Conservation (phyloP, 768 basidiomycete species). For the Amanita thiersii region DNA sequence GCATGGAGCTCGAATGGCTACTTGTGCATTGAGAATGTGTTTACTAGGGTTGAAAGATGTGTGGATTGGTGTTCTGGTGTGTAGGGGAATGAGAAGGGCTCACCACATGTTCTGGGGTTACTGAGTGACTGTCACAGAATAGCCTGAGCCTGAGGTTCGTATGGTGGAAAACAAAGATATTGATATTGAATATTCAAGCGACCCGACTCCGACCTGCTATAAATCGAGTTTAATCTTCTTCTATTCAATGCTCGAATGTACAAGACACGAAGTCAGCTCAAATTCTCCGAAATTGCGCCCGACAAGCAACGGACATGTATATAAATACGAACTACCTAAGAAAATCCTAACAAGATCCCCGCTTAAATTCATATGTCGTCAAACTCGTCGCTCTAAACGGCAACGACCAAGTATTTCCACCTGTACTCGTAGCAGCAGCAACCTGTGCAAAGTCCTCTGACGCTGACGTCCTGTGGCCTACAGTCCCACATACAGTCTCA, state of each 20-base stretch:
- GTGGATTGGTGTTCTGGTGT: conserved; percentile 2
- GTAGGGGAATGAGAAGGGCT: neutral
- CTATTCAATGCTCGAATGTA: too few species aligned
- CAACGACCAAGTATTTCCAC: conserved; percentile 19
- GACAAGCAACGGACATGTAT: too few species aligned
- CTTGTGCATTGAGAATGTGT: conserved; percentile 95
- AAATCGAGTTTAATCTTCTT: too few species aligned
- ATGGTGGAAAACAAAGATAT: too few species aligned
- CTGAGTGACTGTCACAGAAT: too few species aligned
- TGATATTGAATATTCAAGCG: too few species aligned
- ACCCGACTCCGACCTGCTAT: too few species aligned
- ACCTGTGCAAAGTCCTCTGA: conserved; percentile 26
- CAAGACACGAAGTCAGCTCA: too few species aligned
- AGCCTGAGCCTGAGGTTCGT: neutral
- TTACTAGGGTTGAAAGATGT: conserved; percentile 44
- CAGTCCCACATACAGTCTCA: conserved; percentile 20
- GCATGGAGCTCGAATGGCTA: conserved; percentile 92
- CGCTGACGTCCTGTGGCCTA: conserved; percentile 22
- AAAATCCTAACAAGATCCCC: conserved; percentile 16
- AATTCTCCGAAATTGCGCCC: too few species aligned
- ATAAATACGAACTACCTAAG: neutral
- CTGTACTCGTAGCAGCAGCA: conserved; percentile 17
- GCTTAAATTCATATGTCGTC: conserved; percentile 26
- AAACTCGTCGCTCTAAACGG: conserved; percentile 23
- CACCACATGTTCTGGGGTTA: conserved; percentile 12